These are phyloP conservation scores for Aciculosporium take DNA, from an alignment of 2,329 filamentous ascomycete genomes.

Conservation along the genomic window DNA sequence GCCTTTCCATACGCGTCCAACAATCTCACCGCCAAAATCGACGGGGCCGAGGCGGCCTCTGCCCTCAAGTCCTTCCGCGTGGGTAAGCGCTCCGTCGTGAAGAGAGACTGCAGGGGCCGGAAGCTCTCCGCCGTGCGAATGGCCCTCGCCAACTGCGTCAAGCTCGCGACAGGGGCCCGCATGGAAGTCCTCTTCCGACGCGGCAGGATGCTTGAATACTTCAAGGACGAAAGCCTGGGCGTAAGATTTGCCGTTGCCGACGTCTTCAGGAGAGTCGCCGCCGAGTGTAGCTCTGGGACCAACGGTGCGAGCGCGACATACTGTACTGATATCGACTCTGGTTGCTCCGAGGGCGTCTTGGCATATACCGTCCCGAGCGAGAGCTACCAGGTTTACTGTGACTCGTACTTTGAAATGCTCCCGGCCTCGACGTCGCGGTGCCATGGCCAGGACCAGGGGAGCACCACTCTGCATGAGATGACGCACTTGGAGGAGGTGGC, in stretches of 20 bases:
- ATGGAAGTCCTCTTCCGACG: too few relatives aligned
- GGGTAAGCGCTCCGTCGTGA: constrained; percentile 35
- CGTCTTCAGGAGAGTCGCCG: constrained; percentile 35
- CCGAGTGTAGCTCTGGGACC: constrained; percentile 37
- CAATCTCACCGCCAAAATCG: constrained; percentile 39
- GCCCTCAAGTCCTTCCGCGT: constrained; percentile 30
- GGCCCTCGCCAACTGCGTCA: constrained; percentile 40
- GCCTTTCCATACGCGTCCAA: constrained; percentile 45
- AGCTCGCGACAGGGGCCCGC: too few relatives aligned
- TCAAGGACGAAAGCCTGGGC: constrained; percentile 38
- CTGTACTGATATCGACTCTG: constrained; percentile 42
- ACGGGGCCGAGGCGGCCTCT: constrained; percentile 40
- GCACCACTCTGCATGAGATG: constrained; percentile 50
- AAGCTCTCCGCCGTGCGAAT: constrained; percentile 28
- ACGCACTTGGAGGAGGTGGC: constrained; percentile 45
- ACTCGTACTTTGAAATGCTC: constrained; percentile 40
- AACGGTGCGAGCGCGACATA: constrained; percentile 35
- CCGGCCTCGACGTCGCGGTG: constrained; percentile 35
- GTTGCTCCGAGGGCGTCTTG: constrained; percentile 36
- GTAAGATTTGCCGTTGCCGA: constrained; percentile 35
- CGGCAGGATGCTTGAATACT: constrained; percentile 44
- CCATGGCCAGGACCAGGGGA: constrained; percentile 51
- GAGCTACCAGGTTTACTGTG: constrained; percentile 47
- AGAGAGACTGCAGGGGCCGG: constrained; percentile 39
- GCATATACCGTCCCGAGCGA: constrained; percentile 45